Evolutionary conservation across 768 basidiomycete genomes (phyloP).

Genomic region (Cyathus striatus): DNA sequence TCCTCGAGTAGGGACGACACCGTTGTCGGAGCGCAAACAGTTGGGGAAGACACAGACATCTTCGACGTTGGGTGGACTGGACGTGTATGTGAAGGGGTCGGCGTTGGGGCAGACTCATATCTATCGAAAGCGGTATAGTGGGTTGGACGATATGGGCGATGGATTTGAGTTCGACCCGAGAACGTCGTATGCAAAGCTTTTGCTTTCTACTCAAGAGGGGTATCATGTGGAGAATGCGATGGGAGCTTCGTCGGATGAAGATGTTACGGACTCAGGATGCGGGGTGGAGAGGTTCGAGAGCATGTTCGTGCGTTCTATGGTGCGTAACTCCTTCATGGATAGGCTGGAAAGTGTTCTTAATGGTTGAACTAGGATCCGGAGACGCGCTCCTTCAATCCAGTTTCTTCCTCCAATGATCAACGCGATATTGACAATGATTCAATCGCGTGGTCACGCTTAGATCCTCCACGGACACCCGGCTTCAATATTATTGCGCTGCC

Average conservation of each 20-base stretch:
- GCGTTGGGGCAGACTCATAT: slow-evolving; percentile 19
- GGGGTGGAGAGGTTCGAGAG: no score
- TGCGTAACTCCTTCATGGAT: no score
- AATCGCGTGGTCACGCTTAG: slow-evolving; percentile 12
- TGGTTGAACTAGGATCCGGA: no score
- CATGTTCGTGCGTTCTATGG: no score
- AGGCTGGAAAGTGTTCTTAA: no score
- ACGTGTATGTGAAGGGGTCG: slow-evolving; percentile 28
- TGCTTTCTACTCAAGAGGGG: neutral
- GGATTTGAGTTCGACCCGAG: neutral
- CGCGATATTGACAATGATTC: slow-evolving; percentile 7
- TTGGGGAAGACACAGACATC: slow-evolving; percentile 26
- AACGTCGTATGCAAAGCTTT: neutral
- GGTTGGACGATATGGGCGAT: slow-evolving; percentile 12
- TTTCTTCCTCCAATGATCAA: slow-evolving; percentile 16
- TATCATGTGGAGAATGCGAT: neutral
- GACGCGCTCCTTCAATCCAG: no score
- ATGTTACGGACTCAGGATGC: neutral
- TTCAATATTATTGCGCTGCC: neutral
- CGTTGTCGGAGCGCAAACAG: neutral
- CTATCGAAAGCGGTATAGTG: slow-evolving; percentile 19
- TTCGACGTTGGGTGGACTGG: slow-evolving; percentile 30
- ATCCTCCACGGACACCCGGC: slow-evolving; percentile 12
- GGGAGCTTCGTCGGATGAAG: neutral
- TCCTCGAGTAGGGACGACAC: slow-evolving; percentile 2